Evolutionary conservation across 2,329 filamentous ascomycete species (phyloP), one percentile per base, ranked within the genome.

Genomic region (Stagonosporopsis chrysanthemi): DNA sequence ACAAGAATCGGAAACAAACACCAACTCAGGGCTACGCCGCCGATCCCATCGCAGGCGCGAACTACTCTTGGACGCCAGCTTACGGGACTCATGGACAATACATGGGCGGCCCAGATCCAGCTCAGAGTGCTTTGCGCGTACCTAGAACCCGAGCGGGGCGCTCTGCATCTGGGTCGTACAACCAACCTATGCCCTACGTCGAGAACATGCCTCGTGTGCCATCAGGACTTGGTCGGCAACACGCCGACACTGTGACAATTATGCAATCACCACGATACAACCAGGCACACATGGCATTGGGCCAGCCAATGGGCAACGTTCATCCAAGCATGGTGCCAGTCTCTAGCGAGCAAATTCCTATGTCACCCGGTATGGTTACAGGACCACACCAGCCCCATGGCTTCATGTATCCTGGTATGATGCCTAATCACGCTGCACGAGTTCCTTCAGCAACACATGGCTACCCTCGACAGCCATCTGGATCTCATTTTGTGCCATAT

Each of bases 191-290:
- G 26, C 29, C 50, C 22, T 68, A 63, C 52, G 40, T 47, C 12
- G 71, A 72, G 55, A 72, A 70, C 43, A 58, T 51, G 33, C 42
- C 52, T 38, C 64, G 61, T 35, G 31, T 63, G 5, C 17, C 49
- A 6, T 64, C 62, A 50, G 61, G 61, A 17, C 36, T 52, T 5
- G 63, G 40, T 14, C 62, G 60, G n/a, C 66, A 64, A 14, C 31
- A 60, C 6, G 61, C 67, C 9, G 56, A 58, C 4, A 12, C 47
- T 42, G 46, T 63, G 23, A 22, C 52, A 52, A 49, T 46, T 39
- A 47, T 52, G 22, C 66, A 65, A n/a, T 56, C 64, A 14, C 63
- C 66, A 23, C 65, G 54, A 24, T 63, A 57, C 35, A 36, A 54
- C 9, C 23, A 57, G n/a, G 46, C 52, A 7, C 53, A 54, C 3